Base-by-base conservation (phyloP, 306 rosid genomes). In the Pyrus communis region DNA sequence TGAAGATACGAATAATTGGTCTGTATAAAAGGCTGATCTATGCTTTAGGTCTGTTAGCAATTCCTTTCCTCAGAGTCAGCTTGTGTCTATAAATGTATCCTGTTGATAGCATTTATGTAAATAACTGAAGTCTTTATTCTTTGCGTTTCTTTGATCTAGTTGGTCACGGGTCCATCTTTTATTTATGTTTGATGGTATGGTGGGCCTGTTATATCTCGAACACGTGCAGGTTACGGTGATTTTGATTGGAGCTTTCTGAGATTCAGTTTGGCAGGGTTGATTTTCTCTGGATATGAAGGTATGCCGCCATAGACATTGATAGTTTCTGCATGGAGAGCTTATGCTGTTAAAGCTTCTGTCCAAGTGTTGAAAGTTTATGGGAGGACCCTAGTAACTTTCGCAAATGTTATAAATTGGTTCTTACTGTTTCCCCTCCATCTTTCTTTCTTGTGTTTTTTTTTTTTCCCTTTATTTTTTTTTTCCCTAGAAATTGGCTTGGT, bases 211-310 rank as follows among this genome's bases (percentile, higher is more conserved):
- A 82, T 82, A 86, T 85, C 86, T 91, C 69, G 84, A 84, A 84
- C 73, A 79, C 86, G 71, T 89, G 96, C 98, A 91, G 96, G 98
- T 88, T 89, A 77, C 84, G 85, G 88, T 90, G 92, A 88, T 82
- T 75, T 82, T 88, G 71, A 43, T 89, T 88, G 92, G 96, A 95
- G 96, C 96, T 86, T 78, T 81, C 82, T 86, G 94, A 90, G 88
- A 82, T 86, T 82, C 86, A 76, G 75, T 87, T 85, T 89, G 74
- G 88, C 90, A 64, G 89, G 87, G 86, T 91, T 88, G 92, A 86
- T 86, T 90, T 90, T 88, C 87, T 81, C 90, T 85, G 88, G 85
- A 81, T 85, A 70, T 73, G 74, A 93, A 95, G 99, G 99, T 91
- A 96, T 89, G 93, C 88, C 15, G 87, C 80, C 74, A 58, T 73